Evolutionary conservation across 768 basidiomycete species (phyloP).

Genomic region (Boletus subparvulus): DNA sequence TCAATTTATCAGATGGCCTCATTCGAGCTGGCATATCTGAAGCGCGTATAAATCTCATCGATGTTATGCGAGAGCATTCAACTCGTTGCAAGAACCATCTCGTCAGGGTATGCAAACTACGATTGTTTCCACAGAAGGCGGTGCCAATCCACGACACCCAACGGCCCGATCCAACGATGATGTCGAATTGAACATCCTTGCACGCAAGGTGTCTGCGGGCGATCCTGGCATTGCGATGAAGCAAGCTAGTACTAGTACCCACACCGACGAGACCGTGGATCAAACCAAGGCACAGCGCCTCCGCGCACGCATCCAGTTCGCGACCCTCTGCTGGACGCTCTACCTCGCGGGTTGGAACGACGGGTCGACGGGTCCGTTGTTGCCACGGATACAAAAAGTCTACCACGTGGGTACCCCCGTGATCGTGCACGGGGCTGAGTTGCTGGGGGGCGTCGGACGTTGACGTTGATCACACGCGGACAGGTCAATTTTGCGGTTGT

Average conservation of each 20-base stretch:
- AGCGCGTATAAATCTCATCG: not conserved
- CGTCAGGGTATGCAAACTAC: constrained; percentile 14
- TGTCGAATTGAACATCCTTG: constrained; percentile 9
- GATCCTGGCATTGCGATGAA: not conserved
- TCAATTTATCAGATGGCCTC: too few species aligned
- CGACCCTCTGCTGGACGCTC: constrained; percentile 34
- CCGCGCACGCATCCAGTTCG: constrained; percentile 32
- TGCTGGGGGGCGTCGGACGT: not conserved
- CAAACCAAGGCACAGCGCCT: constrained; percentile 23
- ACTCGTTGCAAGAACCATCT: not conserved
- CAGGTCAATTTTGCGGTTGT: constrained; percentile 41
- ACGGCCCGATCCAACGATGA: not conserved
- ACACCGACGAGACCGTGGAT: not conserved
- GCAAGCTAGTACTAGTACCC: not conserved
- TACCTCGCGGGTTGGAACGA: constrained; percentile 42
- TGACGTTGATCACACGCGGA: not conserved
- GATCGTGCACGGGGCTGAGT: too few species aligned
- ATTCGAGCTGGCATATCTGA: too few species aligned
- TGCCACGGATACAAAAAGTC: constrained; percentile 38
- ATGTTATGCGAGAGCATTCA: not conserved
- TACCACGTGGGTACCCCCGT: constrained; percentile 31
- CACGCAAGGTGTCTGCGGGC: not conserved
- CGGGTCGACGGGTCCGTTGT: constrained; percentile 37
- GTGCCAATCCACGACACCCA: constrained; percentile 9
- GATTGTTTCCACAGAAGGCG: not conserved